A percentile compares a stretch with the other conserved stretches of the same genome.
phyloP scores from a whole-genome alignment of 768 basidiomycete species.

The Amanita thiersii region DNA sequence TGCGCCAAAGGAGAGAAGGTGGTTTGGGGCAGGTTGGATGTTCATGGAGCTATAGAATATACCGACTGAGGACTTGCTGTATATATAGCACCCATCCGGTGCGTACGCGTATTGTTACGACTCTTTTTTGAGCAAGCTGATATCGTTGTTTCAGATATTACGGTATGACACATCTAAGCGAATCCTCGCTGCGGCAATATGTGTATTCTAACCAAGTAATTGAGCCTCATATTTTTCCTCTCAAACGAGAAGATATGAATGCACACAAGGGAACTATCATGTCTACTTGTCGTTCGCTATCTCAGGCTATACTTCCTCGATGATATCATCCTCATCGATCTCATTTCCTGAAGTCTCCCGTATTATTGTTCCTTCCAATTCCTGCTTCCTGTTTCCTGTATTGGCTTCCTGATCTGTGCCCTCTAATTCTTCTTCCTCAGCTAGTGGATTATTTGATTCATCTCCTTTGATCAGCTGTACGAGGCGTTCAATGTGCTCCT shows the following conservation, averaged over 20 bases:
- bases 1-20: constrained; percentile 74
- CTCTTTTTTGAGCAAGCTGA: no score
- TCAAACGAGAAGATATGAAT: no score
- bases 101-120: no score
- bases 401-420: constrained; percentile 10
- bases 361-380: constrained; percentile 13
- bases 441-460: constrained; percentile 45
- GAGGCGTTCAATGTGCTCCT: constrained; percentile 81
- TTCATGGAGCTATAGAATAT: constrained; percentile 51
- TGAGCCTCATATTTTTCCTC: no score
- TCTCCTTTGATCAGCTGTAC: constrained; percentile 81
- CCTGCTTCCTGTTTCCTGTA: constrained; percentile 12
- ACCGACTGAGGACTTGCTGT: neutral
- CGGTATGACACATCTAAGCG: no score
- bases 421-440: constrained; percentile 25
- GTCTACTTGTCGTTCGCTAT: no score
- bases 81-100: no score
- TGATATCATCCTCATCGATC: constrained; percentile 64
- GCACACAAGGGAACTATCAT: no score
- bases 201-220: no score
- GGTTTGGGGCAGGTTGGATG: constrained; percentile 37
- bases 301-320: constrained; percentile 61
- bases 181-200: no score
- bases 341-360: constrained; percentile 21
- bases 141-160: no score